Percentiles rank a stretch among this genome's conserved stretches.
These are phyloP conservation scores for Potentilla sterilis DNA, from an alignment of 306 rosid genomes.

Conservation along the genomic window DNA sequence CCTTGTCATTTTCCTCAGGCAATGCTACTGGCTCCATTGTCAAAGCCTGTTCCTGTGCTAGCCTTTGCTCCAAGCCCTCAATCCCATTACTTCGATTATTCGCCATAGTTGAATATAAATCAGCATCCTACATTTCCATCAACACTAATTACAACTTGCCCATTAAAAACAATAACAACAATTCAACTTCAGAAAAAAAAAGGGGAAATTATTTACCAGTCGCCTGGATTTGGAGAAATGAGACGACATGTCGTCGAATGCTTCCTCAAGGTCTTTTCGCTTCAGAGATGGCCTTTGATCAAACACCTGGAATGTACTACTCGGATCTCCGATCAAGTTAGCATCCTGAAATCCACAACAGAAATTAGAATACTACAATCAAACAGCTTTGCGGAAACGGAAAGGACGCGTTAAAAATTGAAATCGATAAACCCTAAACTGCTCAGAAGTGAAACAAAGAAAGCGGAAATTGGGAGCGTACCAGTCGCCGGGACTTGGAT, in stretches of 20 bases:
- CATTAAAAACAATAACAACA: background rate
- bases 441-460: background rate
- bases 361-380: background rate
- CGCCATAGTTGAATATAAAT: background rate
- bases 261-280: background rate
- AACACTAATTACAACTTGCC: background rate
- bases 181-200: background rate
- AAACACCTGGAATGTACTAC: background rate
- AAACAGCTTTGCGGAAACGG: background rate
- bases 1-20: slow-evolving; percentile 28
- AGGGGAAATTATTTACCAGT: background rate
- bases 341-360: background rate
- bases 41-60: background rate
- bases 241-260: background rate
- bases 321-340: background rate
- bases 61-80: background rate
- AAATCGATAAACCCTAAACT: background rate
- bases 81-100: slow-evolving; percentile 4
- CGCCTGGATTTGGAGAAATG: background rate
- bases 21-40: background rate
- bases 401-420: background rate
- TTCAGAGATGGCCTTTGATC: background rate
- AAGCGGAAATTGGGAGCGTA: background rate
- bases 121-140: slow-evolving; percentile 23
- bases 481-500: background rate